phyloP scores from a whole-genome alignment of 2,329 filamentous ascomycete genomes.

The Teratosphaeria epicoccoides region DNA sequence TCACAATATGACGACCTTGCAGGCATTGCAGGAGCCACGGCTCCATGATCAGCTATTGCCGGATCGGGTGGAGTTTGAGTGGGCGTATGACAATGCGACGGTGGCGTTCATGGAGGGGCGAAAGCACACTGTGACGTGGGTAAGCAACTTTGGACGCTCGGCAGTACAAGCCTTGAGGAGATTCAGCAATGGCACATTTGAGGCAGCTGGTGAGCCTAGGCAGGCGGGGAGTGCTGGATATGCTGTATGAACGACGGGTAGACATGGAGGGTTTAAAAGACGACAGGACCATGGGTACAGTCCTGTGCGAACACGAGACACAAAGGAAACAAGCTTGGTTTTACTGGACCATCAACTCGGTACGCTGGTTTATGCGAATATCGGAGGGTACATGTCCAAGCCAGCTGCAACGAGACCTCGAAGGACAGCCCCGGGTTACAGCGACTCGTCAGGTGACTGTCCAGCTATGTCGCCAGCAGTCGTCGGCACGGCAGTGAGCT shows the following conservation, averaged over 20 bases:
- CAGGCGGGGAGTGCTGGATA: constrained; percentile 61
- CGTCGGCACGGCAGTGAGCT: too few relatives aligned
- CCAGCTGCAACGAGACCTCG: too few relatives aligned
- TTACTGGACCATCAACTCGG: too few relatives aligned
- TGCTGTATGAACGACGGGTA: constrained; percentile 18
- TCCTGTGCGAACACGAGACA: too few relatives aligned
- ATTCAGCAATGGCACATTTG: constrained; percentile 56
- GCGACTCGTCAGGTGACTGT: too few relatives aligned
- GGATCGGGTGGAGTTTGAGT: constrained; percentile 57
- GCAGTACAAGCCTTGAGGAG: constrained; percentile 60
- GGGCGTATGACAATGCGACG: constrained; percentile 53
- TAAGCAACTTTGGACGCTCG: constrained; percentile 48
- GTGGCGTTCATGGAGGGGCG: constrained; percentile 50
- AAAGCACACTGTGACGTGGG: constrained; percentile 64
- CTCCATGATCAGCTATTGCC: constrained; percentile 77
- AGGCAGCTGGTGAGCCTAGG: constrained; percentile 66
- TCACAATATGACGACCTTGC: constrained; percentile 45
- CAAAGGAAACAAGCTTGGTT: too few relatives aligned
- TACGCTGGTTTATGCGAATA: too few relatives aligned
- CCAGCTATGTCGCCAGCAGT: too few relatives aligned
- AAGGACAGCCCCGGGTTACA: too few relatives aligned
- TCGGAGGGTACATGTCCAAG: too few relatives aligned
- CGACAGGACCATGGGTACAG: too few relatives aligned
- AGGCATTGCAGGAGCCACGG: constrained; percentile 56
- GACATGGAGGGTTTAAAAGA: too few relatives aligned